Percentiles rank a stretch among this genome's conserved stretches.
phyloP scores from a whole-genome alignment of 2,329 filamentous ascomycete species.

The Claviceps fusiformis region DNA sequence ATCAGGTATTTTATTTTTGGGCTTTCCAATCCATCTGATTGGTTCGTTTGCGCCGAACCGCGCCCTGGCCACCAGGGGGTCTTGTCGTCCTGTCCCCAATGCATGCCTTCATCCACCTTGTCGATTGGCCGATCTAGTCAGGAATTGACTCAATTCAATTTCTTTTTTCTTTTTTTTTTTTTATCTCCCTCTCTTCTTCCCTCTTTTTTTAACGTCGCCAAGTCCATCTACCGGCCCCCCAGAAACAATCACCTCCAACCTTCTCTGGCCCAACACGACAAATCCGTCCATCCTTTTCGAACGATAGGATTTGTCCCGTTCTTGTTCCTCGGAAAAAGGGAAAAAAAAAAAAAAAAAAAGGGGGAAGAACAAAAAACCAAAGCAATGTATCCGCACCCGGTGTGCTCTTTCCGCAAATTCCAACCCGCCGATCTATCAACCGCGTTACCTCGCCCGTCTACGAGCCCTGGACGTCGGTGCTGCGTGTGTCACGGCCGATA shows the following conservation, averaged over 20 bases:
- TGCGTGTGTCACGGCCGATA: too few relatives aligned
- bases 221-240: too few relatives aligned
- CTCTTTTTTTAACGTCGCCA: not conserved
- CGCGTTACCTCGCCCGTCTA: too few relatives aligned
- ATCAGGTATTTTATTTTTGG: too few relatives aligned
- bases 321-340: not conserved
- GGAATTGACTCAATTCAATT: not conserved
- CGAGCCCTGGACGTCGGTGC: too few relatives aligned
- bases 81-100: not conserved
- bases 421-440: not conserved
- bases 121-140: too few relatives aligned
- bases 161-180: not conserved
- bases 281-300: too few relatives aligned
- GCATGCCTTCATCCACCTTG: too few relatives aligned
- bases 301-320: not conserved
- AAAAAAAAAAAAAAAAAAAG: not conserved
- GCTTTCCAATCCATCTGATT: not conserved
- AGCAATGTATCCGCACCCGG: constrained; percentile 1
- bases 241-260: too few relatives aligned
- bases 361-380: too few relatives aligned
- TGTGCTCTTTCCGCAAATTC: not conserved
- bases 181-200: not conserved
- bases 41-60: not conserved
- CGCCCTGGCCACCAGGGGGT: too few relatives aligned
- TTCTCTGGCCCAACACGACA: too few relatives aligned